Conservation (phyloP, 2,329 filamentous ascomycete genomes). For the Lomentospora prolificans region DNA sequence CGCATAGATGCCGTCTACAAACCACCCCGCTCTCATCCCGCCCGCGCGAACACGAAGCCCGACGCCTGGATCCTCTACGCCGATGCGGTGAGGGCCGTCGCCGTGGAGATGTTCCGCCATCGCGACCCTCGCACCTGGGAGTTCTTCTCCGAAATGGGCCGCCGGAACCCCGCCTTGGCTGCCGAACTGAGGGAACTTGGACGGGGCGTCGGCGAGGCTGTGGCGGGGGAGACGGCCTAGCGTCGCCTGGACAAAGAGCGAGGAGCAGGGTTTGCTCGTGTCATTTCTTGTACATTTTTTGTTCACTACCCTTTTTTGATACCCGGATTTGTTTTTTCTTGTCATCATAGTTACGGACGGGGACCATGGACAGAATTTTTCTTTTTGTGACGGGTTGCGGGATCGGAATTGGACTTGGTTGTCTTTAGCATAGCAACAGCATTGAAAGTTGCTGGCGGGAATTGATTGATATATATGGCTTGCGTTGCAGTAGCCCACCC, state of each 20-base stretch:
- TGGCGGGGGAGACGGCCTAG: not conserved
- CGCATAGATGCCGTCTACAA: slow-evolving; percentile 5
- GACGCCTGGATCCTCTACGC: slow-evolving; percentile 4
- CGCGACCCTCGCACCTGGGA: slow-evolving; percentile 1
- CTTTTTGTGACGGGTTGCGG: no score
- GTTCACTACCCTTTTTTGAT: no score
- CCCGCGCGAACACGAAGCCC: not conserved
- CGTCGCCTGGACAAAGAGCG: not conserved
- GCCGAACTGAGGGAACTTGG: not conserved
- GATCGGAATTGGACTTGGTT: no score
- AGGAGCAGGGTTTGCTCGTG: not conserved
- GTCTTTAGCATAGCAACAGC: not conserved
- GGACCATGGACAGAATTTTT: no score
- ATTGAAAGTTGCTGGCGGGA: no score
- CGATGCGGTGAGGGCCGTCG: slow-evolving; percentile 1
- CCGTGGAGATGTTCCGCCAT: slow-evolving; percentile 6
- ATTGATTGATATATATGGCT: no score
- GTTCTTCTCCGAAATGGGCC: slow-evolving; percentile 1
- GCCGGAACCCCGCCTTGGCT: slow-evolving; percentile 1
- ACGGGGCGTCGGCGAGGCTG: not conserved
- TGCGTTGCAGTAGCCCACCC: no score
- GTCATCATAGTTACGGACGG: no score
- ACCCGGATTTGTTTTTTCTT: not conserved
- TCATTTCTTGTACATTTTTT: no score
- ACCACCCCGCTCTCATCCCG: not conserved